Base-by-base conservation (phyloP, 2,329 filamentous ascomycete genomes). In the Stagonosporopsis rhizophila region DNA sequence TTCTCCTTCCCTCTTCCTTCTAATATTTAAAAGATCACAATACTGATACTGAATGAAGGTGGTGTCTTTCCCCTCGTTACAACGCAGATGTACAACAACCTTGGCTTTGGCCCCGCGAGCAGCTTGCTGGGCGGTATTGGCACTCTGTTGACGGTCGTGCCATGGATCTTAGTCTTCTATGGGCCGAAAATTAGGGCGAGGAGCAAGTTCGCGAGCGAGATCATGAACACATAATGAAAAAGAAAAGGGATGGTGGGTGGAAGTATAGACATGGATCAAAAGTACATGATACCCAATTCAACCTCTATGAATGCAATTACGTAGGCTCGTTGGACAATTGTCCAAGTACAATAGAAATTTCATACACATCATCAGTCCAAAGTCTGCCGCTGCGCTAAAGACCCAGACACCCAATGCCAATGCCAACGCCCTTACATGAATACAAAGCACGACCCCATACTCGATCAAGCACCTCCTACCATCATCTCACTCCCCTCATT, bases 31-130 rank as follows among this genome's bases (percentile, higher is more conserved):
- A 25, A 22, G 20, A 6, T 17, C 38, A 40, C 6, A 17, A 3
- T 25, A 25, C 19, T 40, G 15, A 22, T 14, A 15, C 14, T 6
- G 11, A 17, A 2, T 12, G 2, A 22, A 74, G 72, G 89, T 8
- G 93, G 92, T 2, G 77, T 87, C 0, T 96, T 97, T 61, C 92
- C 92, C 0, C 80, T 96, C 1, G 84, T 96, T 14, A 91, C 91
- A 0, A 79, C 81, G 2, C 80, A 86, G 44, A 84, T 97, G 82
- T 96, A 95, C 69, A 81, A 77, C 1, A 85, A 86, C 7, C 78
- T 97, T 38, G 89, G 89, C 0, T 87, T 89, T 65, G 84, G 84
- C 6, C 86, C 83, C 1, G 92, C 91, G 0, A 90, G 88, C 2
- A 90, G 86, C 59, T 71, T 96, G 41, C 77, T 97, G 6, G 93